These are phyloP conservation scores for Cymodocea nodosa DNA, from an alignment of 116 monocot genomes.

Conservation along the genomic window DNA sequence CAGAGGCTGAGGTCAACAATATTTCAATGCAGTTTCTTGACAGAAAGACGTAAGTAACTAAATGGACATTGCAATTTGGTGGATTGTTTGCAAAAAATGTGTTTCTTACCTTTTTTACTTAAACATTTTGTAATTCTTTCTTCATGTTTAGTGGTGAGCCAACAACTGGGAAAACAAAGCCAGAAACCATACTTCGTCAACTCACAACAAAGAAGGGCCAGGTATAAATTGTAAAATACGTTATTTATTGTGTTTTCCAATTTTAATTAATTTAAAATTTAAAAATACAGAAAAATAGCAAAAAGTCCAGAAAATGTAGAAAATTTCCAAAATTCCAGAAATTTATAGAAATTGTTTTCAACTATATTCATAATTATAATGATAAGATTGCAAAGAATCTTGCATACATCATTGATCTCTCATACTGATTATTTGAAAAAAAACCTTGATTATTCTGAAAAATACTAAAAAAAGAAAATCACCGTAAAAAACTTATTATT, in stretches of 20 bases:
- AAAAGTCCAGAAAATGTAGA: no score
- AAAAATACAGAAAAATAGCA: no score
- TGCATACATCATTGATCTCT: no score
- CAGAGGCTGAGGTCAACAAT: constrained; percentile 93
- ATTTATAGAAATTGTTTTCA: no score
- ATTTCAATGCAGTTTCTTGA: constrained; percentile 82
- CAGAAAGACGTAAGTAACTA: constrained; percentile 63
- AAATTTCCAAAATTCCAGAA: no score
- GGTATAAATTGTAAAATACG: constrained; percentile 8
- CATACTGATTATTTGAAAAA: no score
- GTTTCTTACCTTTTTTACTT: background rate
- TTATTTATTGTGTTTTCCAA: background rate
- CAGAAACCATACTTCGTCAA: constrained; percentile 88
- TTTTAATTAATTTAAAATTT: no score
- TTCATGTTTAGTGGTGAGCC: constrained; percentile 61
- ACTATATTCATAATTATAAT: no score
- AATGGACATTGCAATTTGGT: background rate
- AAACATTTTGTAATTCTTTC: constrained; percentile 8
- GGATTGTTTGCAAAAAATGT: background rate
- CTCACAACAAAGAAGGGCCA: constrained; percentile 98
- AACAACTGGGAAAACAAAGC: constrained; percentile 80
- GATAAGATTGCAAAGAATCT: no score
- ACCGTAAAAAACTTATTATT: no score
- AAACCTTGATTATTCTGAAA: no score
- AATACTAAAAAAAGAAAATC: no score